Evolutionary conservation across 2,329 filamentous ascomycete genomes (phyloP).

Genomic region (Ceratocystis destructans): DNA sequence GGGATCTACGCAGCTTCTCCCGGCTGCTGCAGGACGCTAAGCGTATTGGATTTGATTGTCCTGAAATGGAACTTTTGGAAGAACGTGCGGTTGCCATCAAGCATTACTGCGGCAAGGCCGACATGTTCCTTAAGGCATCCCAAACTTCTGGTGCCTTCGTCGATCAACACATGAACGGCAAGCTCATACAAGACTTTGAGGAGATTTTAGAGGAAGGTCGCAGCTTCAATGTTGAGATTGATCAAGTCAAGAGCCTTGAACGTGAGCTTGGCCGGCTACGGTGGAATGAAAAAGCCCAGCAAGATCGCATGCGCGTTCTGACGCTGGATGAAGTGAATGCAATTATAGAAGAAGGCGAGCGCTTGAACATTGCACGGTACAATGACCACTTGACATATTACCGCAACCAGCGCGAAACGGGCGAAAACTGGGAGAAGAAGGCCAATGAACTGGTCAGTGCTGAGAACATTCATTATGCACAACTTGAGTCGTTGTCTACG

Average conservation of each 20-base stretch:
- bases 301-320: constrained; percentile 49
- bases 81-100: constrained; percentile 77
- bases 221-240: constrained; percentile 79
- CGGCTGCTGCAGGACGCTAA: constrained; percentile 73
- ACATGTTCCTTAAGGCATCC: constrained; percentile 47
- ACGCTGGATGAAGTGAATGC: constrained; percentile 65
- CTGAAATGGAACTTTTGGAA: constrained; percentile 72
- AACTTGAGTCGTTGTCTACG: constrained; percentile 77
- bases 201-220: constrained; percentile 83
- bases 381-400: constrained; percentile 69
- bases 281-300: constrained; percentile 70
- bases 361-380: constrained; percentile 62
- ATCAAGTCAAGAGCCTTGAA: constrained; percentile 72
- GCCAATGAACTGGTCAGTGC: constrained; percentile 86
- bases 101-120: constrained; percentile 66
- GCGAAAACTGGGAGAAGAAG: constrained; percentile 82
- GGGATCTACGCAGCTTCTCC: constrained; percentile 78
- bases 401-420: constrained; percentile 60
- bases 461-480: constrained; percentile 82
- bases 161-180: constrained; percentile 36
- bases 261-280: constrained; percentile 70
- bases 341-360: constrained; percentile 62
- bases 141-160: constrained; percentile 10
- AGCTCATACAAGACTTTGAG: constrained; percentile 63
- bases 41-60: constrained; percentile 80